A percentile compares a stretch with the other conserved stretches of the same genome.
phyloP scores from a whole-genome alignment of 768 basidiomycete species.

The Rhodotorula toruloides region DNA sequence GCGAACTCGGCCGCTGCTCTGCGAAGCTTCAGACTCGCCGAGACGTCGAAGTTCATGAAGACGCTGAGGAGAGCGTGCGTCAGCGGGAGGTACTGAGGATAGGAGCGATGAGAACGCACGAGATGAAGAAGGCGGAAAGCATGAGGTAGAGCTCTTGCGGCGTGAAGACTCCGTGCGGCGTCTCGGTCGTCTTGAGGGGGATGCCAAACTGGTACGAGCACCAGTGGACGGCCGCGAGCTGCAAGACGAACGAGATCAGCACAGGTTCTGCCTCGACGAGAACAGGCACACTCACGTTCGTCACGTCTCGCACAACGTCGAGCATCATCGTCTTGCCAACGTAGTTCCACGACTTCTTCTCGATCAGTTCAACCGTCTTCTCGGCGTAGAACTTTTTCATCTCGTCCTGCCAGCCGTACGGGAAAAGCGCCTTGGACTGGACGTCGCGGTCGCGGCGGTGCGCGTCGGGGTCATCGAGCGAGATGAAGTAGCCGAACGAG shows the following conservation, averaged over 20 bases:
- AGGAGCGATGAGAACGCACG: no score
- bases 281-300: constrained; percentile 49
- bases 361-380: not conserved
- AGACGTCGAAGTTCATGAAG: constrained; percentile 8
- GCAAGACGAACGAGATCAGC: not conserved
- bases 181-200: constrained; percentile 20
- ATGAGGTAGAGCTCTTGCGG: constrained; percentile 22
- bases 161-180: constrained; percentile 26
- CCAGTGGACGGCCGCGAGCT: constrained; percentile 11
- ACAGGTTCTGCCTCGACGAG: not conserved
- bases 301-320: constrained; percentile 64
- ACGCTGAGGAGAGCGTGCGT: no score
- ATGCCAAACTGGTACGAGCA: constrained; percentile 14
- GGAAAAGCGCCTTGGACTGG: constrained; percentile 12
- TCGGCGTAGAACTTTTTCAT: not conserved
- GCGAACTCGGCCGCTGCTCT: constrained; percentile 6
- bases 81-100: no score
- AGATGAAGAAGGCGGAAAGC: constrained; percentile 20
- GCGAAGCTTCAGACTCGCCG: constrained; percentile 9
- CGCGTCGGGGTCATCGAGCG: not conserved
- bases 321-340: constrained; percentile 47
- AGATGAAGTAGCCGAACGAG: constrained; percentile 18
- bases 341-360: constrained; percentile 35
- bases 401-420: constrained; percentile 2
- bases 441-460: constrained; percentile 5